Evolutionary conservation across 75 land plant genomes (phyloP).

Genomic region (Adiantum capillusveneris): DNA sequence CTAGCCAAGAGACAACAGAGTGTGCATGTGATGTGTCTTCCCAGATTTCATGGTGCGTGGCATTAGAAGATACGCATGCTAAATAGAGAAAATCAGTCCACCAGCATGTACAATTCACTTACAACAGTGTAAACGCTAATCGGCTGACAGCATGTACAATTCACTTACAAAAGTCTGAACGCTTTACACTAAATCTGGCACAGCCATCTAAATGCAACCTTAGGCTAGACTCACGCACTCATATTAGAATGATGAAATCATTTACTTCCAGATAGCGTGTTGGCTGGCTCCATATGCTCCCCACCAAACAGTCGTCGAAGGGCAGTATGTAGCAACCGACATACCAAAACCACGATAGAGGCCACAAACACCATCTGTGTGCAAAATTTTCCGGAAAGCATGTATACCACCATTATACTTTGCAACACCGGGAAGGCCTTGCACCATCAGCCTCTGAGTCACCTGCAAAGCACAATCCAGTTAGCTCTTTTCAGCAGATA

Average conservation of each 20-base stretch:
- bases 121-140: too few species aligned
- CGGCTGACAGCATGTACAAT: too few species aligned
- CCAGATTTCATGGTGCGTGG: too few species aligned
- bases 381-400: constrained; percentile 50
- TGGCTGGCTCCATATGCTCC: constrained; percentile 85
- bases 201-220: too few species aligned
- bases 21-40: too few species aligned
- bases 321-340: constrained; percentile 68
- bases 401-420: constrained; percentile 57
- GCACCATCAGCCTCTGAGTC: constrained; percentile 87
- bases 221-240: background rate
- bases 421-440: constrained; percentile 80
- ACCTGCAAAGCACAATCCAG: constrained; percentile 48
- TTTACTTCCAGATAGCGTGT: constrained; percentile 82
- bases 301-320: constrained; percentile 97
- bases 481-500: too few species aligned
- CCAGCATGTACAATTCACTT: too few species aligned
- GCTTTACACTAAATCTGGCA: too few species aligned
- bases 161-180: too few species aligned
- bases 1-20: too few species aligned
- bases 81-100: too few species aligned
- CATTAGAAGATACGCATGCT: too few species aligned
- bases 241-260: background rate
- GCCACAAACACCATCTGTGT: constrained; percentile 78
- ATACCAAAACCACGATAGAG: constrained; percentile 89